phyloP scores from a whole-genome alignment of 352 stramenopile species.

The Globisporangium yorkense region DNA sequence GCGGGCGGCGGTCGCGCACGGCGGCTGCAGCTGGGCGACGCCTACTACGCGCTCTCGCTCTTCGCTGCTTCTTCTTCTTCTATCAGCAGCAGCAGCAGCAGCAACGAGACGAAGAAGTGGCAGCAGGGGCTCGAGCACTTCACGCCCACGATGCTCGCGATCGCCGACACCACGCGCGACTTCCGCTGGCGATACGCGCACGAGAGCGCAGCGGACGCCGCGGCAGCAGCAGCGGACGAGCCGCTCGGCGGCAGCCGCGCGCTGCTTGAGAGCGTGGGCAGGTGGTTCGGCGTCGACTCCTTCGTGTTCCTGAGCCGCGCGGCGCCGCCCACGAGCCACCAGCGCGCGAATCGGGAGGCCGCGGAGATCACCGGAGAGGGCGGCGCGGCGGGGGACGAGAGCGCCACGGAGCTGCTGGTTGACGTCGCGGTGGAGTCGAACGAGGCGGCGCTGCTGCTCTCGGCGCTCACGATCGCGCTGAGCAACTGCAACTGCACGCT shows the following conservation, averaged over 20 bases:
- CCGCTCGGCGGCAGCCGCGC: conserved; percentile 18
- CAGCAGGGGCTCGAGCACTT: conserved; percentile 67
- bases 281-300: conserved; percentile 70
- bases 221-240: neutral
- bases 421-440: conserved; percentile 52
- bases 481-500: conserved; percentile 82
- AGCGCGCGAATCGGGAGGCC: too few species aligned
- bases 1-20: conserved; percentile 7
- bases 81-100: neutral
- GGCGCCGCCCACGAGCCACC: conserved; percentile 7
- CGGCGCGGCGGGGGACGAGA: too few species aligned
- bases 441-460: conserved; percentile 59
- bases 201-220: conserved; percentile 2
- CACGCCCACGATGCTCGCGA: conserved; percentile 69
- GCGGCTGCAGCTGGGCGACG: neutral
- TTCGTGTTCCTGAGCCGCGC: conserved; percentile 55
- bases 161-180: conserved; percentile 45
- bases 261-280: conserved; percentile 35
- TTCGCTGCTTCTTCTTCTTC: neutral
- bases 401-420: neutral
- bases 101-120: conserved; percentile 27
- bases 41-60: neutral
- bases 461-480: conserved; percentile 62
- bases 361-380: neutral
- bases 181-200: conserved; percentile 21